A percentile compares a stretch with the other conserved stretches of the same genome.
Conservation (phyloP, 2,329 filamentous ascomycete species). For the Diaporthe capsici region DNA sequence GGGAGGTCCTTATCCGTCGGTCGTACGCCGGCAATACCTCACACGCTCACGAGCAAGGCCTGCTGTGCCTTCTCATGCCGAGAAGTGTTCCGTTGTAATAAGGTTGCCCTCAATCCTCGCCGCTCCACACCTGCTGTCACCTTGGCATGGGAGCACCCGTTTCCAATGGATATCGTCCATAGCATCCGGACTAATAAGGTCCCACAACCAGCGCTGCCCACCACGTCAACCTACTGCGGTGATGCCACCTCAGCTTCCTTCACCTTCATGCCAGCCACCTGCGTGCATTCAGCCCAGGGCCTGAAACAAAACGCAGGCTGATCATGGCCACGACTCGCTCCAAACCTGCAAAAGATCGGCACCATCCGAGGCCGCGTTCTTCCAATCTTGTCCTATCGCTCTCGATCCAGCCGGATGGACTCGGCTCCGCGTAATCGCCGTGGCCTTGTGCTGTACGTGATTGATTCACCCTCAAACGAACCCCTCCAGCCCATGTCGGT, state of each 20-base stretch:
- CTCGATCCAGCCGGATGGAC: not conserved
- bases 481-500: not conserved
- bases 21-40: not conserved
- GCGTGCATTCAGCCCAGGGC: conserved; percentile 1
- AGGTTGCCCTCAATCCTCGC: not conserved
- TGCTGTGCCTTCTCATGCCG: not conserved
- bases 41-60: not conserved
- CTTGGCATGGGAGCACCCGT: conserved; percentile 26
- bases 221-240: not conserved
- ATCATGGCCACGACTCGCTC: conserved; percentile 2
- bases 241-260: not conserved
- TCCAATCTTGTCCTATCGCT: not conserved
- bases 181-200: not conserved
- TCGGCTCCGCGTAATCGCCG: not conserved
- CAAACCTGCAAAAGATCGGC: not conserved
- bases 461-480: not conserved
- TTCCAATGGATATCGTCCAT: not conserved
- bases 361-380: not conserved
- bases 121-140: not conserved
- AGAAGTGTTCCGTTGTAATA: not conserved
- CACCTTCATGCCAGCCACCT: not conserved
- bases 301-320: not conserved
- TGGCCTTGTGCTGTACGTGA: not conserved
- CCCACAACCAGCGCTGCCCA: not conserved
- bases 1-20: not conserved